Percentiles rank a stretch among this genome's conserved stretches.
Evolutionary conservation across 257 asterid species (phyloP).

Genomic region (Lithospermum erythrorhizon): DNA sequence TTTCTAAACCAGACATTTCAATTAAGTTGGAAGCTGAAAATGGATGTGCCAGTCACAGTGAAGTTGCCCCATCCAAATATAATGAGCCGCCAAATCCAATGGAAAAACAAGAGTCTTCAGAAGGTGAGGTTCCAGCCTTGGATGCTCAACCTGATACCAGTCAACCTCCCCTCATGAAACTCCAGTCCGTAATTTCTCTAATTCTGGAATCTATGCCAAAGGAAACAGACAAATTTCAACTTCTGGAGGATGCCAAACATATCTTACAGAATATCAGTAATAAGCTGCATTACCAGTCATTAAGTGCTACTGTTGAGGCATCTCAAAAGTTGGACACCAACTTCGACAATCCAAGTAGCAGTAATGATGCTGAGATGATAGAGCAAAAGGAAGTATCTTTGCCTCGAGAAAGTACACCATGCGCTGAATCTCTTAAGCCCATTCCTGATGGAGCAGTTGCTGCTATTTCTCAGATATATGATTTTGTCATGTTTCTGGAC

Average conservation of each 20-base stretch:
- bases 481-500: constrained; percentile 54
- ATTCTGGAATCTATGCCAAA: constrained; percentile 46
- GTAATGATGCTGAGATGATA: constrained; percentile 21
- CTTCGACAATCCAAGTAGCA: constrained; percentile 15
- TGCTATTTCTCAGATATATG: constrained; percentile 56
- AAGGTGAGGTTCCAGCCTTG: constrained; percentile 15
- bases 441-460: constrained; percentile 34
- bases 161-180: constrained; percentile 29
- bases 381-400: constrained; percentile 22
- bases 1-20: constrained; percentile 24
- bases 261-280: constrained; percentile 49
- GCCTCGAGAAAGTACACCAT: constrained; percentile 24
- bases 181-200: constrained; percentile 48
- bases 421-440: constrained; percentile 18
- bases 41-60: constrained; percentile 20
- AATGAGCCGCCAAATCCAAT: constrained; percentile 16
- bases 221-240: constrained; percentile 43
- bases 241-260: constrained; percentile 37
- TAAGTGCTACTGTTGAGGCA: constrained; percentile 20
- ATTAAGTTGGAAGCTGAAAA: constrained; percentile 24
- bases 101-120: constrained; percentile 16
- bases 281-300: constrained; percentile 22
- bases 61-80: constrained; percentile 18
- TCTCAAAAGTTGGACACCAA: constrained; percentile 18
- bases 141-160: constrained; percentile 29